These are phyloP conservation scores for Rhizopogon vulgaris DNA, from an alignment of 768 basidiomycete species.

Conservation along the genomic window DNA sequence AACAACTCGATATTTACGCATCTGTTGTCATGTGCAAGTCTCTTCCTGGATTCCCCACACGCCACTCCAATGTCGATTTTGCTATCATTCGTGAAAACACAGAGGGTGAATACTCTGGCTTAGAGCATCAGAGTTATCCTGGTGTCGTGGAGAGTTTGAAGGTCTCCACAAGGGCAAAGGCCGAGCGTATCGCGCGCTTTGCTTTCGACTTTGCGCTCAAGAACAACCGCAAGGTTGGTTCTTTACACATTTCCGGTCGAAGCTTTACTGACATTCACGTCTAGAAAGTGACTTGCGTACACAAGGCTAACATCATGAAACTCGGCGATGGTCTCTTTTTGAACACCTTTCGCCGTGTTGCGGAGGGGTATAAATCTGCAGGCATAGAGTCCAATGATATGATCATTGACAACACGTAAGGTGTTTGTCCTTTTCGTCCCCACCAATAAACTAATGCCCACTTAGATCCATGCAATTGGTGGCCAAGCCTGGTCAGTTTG, in stretches of 20 bases:
- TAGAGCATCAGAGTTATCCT: conserved; percentile 97
- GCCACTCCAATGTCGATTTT: conserved; percentile 96
- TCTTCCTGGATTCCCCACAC: conserved; percentile 90
- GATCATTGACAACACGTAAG: conserved; percentile 98
- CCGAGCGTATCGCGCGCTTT: conserved; percentile 93
- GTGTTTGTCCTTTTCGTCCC: conserved; percentile 1
- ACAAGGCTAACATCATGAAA: conserved; percentile 99
- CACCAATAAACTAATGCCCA: neutral
- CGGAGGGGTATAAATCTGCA: conserved; percentile 90
- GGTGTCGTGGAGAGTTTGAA: conserved; percentile 98
- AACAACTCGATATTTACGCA: conserved; percentile 98
- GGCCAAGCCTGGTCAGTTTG: conserved; percentile 91
- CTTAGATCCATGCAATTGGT: conserved; percentile 98
- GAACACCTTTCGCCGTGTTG: conserved; percentile 93
- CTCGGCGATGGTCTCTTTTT: conserved; percentile 98
- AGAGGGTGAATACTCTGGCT: conserved; percentile 98
- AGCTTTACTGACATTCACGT: conserved; percentile 1
- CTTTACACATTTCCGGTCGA: neutral
- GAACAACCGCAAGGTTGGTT: conserved; percentile 88
- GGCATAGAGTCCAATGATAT: conserved; percentile 95
- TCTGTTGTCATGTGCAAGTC: conserved; percentile 98
- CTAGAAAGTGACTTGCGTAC: conserved; percentile 99
- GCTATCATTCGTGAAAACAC: conserved; percentile 99
- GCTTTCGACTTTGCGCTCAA: conserved; percentile 99
- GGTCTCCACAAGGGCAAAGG: conserved; percentile 91